A percentile compares a stretch with the other conserved stretches of the same genome.
Evolutionary conservation across 352 stramenopile genomes (phyloP).

Genomic region (Phytophthora pistaciae): DNA sequence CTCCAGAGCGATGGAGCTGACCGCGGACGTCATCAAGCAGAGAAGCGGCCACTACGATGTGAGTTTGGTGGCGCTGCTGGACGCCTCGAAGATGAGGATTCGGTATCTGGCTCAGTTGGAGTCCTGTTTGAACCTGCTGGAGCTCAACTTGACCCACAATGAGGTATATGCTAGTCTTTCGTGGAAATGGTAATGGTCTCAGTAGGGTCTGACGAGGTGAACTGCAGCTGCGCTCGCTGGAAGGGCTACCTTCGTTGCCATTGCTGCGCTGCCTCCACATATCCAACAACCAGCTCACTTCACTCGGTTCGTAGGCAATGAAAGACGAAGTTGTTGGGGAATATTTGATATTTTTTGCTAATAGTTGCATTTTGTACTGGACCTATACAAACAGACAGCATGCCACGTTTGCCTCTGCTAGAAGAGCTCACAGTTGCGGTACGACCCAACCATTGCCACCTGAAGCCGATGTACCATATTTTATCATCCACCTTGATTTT

Average conservation of each 20-base stretch:
- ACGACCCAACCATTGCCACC: background rate
- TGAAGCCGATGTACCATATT: background rate
- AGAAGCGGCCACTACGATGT: conserved; percentile 83
- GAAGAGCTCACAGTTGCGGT: conserved; percentile 70
- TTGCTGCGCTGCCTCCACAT: conserved; percentile 59
- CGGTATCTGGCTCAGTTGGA: conserved; percentile 47
- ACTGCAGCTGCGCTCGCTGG: conserved; percentile 51
- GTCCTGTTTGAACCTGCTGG: conserved; percentile 56
- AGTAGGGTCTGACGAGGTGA: background rate
- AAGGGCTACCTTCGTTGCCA: conserved; percentile 53
- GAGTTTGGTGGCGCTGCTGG: conserved; percentile 67
- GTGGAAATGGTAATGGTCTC: background rate
- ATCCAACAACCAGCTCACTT: conserved; percentile 55
- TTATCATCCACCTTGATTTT: background rate
- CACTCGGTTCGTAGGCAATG: conserved; percentile 41
- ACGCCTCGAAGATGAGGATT: conserved; percentile 62
- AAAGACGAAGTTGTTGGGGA: background rate
- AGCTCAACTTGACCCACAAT: conserved; percentile 70
- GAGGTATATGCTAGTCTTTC: conserved; percentile 35
- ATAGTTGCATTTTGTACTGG: background rate
- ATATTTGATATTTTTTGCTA: background rate
- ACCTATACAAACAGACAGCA: conserved; percentile 34
- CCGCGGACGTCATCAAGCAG: conserved; percentile 70
- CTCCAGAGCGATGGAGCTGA: conserved; percentile 60
- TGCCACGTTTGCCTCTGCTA: conserved; percentile 49